A percentile compares a stretch with the other conserved stretches of the same genome.
phyloP scores from a whole-genome alignment of 2,329 filamentous ascomycete species.

The Trichoderma harzianum region DNA sequence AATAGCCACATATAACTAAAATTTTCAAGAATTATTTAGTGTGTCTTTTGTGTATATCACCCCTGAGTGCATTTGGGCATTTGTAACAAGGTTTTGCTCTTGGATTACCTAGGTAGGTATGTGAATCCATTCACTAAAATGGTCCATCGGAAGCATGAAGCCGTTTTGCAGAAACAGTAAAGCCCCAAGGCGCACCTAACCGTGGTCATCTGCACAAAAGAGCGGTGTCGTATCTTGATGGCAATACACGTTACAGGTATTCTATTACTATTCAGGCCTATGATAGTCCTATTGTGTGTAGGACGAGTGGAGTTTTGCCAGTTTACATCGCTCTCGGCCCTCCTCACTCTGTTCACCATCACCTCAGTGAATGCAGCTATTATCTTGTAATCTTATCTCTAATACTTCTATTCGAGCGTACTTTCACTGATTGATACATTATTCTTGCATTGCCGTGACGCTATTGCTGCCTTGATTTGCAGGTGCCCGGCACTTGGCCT shows the following conservation, averaged over 20 bases:
- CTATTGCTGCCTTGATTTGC: background rate
- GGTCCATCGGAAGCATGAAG: background rate
- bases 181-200: background rate
- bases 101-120: background rate
- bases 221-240: background rate
- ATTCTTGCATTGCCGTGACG: background rate
- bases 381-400: background rate
- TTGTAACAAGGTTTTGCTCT: background rate
- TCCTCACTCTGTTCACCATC: background rate
- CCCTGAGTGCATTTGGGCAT: background rate
- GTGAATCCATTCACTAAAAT: background rate
- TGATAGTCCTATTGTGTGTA: background rate
- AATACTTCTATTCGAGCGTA: background rate
- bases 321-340: background rate
- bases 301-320: background rate
- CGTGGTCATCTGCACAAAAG: background rate
- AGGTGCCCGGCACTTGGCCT: background rate
- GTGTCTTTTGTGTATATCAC: background rate
- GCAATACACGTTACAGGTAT: background rate
- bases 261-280: background rate
- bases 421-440: background rate
- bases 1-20: background rate
- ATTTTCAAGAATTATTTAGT: background rate
- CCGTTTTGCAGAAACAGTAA: background rate
- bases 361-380: background rate